Evolutionary conservation across 129 eudicot species (phyloP).

Genomic region (Smallanthus sonchifolius): DNA sequence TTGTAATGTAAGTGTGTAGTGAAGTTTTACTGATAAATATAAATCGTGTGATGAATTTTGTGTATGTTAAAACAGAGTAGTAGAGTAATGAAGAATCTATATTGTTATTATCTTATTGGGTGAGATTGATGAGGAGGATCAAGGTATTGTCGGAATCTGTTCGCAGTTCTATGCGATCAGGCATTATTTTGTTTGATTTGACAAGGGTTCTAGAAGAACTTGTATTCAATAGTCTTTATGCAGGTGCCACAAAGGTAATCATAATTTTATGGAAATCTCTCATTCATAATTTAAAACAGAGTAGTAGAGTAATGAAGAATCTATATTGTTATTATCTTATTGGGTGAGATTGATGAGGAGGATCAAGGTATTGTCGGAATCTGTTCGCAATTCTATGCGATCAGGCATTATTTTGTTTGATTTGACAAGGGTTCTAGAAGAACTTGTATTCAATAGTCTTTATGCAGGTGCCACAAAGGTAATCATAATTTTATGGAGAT

Average conservation of each 20-base stretch:
- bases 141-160: conserved; percentile 69
- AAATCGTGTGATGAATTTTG: background rate
- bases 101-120: background rate
- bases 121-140: conserved; percentile 53
- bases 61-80: conserved; percentile 5
- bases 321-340: background rate
- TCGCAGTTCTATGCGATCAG: conserved; percentile 71
- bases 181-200: conserved; percentile 58
- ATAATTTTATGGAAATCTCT: background rate
- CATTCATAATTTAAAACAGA: background rate
- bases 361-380: conserved; percentile 72
- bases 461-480: conserved; percentile 98
- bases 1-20: background rate
- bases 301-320: background rate
- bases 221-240: conserved; percentile 87
- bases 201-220: conserved; percentile 87
- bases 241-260: conserved; percentile 88
- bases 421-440: conserved; percentile 81
- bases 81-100: background rate
- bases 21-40: background rate
- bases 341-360: conserved; percentile 42
- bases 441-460: conserved; percentile 81
- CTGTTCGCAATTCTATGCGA: conserved; percentile 60
- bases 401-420: conserved; percentile 70
- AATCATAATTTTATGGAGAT: background rate